Percentiles rank a stretch among this genome's conserved stretches.
These are phyloP conservation scores for Ogataea nonfermentans DNA, from an alignment of 805 yeast species.

Conservation along the genomic window DNA sequence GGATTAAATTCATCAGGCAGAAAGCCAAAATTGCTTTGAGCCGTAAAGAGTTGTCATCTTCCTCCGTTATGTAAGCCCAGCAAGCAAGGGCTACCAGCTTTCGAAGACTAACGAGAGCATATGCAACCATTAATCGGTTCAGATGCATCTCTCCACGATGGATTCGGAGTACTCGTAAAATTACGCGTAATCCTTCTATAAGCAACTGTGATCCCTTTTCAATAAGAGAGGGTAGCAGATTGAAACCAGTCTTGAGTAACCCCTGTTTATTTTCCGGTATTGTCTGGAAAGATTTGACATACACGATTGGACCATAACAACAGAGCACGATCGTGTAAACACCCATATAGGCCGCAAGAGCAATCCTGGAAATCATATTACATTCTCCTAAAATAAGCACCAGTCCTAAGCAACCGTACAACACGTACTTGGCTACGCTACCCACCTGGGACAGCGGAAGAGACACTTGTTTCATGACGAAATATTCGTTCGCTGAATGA, in stretches of 20 bases:
- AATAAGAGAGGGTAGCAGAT: constrained; percentile 26
- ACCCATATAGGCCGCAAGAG: constrained; percentile 31
- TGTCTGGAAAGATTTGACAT: constrained; percentile 20
- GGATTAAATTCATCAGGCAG: constrained; percentile 25
- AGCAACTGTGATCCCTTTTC: constrained; percentile 21
- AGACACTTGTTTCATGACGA: constrained; percentile 8
- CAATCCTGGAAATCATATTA: constrained; percentile 29
- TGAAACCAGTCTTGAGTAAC: constrained; percentile 16
- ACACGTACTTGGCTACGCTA: constrained; percentile 15
- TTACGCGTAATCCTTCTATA: constrained; percentile 8
- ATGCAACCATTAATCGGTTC: constrained; percentile 24
- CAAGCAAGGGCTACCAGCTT: constrained; percentile 28
- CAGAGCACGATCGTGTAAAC: constrained; percentile 18
- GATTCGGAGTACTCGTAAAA: constrained; percentile 4
- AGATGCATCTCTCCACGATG: not conserved
- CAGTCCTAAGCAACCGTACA: constrained; percentile 12
- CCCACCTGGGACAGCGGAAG: constrained; percentile 14
- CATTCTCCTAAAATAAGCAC: constrained; percentile 21
- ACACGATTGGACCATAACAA: constrained; percentile 25
- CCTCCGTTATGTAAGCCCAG: constrained; percentile 29
- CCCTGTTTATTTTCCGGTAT: constrained; percentile 14
- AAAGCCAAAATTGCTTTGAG: constrained; percentile 29
- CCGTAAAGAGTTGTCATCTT: constrained; percentile 30
- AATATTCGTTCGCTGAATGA: constrained; percentile 7
- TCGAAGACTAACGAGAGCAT: constrained; percentile 27